Percentiles rank a stretch among this genome's conserved stretches.
phyloP scores from a whole-genome alignment of 805 yeast genomes.

The Kuraishia ogatae region DNA sequence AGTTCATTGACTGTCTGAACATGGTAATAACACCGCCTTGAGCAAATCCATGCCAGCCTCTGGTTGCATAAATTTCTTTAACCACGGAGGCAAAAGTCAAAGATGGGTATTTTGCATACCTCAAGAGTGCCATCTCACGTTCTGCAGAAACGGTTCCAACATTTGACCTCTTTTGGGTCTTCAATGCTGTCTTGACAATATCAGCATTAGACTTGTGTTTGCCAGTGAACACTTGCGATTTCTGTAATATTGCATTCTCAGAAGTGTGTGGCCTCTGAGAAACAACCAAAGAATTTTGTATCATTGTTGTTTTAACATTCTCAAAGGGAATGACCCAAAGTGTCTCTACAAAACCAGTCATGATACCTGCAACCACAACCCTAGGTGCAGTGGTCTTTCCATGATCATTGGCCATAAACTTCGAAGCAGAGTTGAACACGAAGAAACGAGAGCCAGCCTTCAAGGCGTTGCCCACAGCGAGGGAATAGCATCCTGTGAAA shows the following conservation, averaged over 20 bases:
- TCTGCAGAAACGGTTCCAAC: slow-evolving; percentile 9
- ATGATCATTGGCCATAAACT: slow-evolving; percentile 50
- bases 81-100: slow-evolving; percentile 42
- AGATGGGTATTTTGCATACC: slow-evolving; percentile 46
- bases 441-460: slow-evolving; percentile 70
- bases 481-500: slow-evolving; percentile 62
- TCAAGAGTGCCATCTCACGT: slow-evolving; percentile 12
- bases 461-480: slow-evolving; percentile 63
- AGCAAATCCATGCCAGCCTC: slow-evolving; percentile 71
- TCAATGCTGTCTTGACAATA: neutral
- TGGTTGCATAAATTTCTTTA: slow-evolving; percentile 57
- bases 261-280: slow-evolving; percentile 10
- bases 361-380: slow-evolving; percentile 72
- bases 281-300: slow-evolving; percentile 49
- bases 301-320: slow-evolving; percentile 70
- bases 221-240: neutral
- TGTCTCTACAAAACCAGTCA: slow-evolving; percentile 80
- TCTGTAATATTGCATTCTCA: neutral
- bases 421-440: slow-evolving; percentile 66
- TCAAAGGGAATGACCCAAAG: slow-evolving; percentile 86
- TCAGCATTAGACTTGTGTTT: neutral
- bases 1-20: slow-evolving; percentile 67
- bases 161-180: slow-evolving; percentile 1
- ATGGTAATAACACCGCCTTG: slow-evolving; percentile 84
- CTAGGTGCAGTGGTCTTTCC: slow-evolving; percentile 72